Evolutionary conservation across 1,284 basidiomycete species (phyloP).

Genomic region (Irpex rosettiformis): DNA sequence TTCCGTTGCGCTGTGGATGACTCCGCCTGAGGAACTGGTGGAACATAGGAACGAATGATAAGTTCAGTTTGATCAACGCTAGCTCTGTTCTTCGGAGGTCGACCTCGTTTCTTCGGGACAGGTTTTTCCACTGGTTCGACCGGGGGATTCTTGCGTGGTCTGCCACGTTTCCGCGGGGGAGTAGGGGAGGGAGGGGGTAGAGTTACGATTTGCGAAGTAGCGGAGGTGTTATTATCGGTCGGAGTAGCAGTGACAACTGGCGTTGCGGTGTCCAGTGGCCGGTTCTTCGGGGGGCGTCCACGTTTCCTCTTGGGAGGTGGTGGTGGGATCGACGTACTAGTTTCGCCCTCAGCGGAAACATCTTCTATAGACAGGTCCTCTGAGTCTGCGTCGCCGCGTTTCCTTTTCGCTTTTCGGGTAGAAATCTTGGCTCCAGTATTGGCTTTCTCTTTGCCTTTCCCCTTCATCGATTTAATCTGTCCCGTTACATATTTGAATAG

Average conservation of each 20-base stretch:
- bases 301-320: constrained; percentile 33
- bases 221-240: neutral
- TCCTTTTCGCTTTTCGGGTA: constrained; percentile 27
- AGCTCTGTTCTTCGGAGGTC: constrained; percentile 32
- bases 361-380: neutral
- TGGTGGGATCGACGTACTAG: constrained; percentile 19
- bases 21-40: neutral
- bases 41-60: neutral
- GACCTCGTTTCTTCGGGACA: constrained; percentile 15
- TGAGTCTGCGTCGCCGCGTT: constrained; percentile 18
- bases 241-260: constrained; percentile 6
- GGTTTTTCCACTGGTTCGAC: neutral
- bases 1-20: no score
- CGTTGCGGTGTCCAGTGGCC: constrained; percentile 8
- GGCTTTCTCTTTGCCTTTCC: constrained; percentile 15
- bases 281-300: constrained; percentile 33
- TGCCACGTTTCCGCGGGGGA: constrained; percentile 28
- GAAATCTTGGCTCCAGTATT: neutral
- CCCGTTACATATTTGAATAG: constrained; percentile 41
- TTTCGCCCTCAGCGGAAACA: neutral
- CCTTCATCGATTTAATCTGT: constrained; percentile 9
- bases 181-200: neutral
- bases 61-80: neutral
- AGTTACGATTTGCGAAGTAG: neutral
- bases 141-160: constrained; percentile 28